Evolutionary conservation across 1,284 basidiomycete genomes (phyloP), one percentile per base, ranked within the genome.

Genomic region (Veloboletus limbatus): DNA sequence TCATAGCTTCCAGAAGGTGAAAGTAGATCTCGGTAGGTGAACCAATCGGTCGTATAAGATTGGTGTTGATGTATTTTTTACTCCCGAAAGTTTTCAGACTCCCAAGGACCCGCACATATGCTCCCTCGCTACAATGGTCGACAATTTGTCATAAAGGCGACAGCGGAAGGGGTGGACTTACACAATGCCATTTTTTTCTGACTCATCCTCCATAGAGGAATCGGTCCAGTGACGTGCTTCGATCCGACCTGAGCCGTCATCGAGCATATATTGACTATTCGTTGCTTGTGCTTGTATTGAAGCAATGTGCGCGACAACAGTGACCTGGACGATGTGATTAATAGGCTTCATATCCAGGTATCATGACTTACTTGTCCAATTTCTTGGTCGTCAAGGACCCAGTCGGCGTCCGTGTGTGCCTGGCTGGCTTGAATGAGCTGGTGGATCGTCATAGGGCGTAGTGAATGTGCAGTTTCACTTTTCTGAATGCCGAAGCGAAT

Each of bases 151-250:
- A 5, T 40, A 27, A 20, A 33, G 3, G 16, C 0, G 21, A 48
- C 7, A n/a, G 10, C 17, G 24, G 3, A 43, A 38, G 11, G n/a
- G n/a, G 13, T n/a, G 7, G 18, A 48, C 60, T 49, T 26, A 66
- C 74, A 47, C 57, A 79, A 78, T 73, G 27, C 72, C 71, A 54
- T 65, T 70, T 44, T 70, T 67, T 14, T 71, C 71, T 2, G 74
- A 73, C 25, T 75, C 71, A 20, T 84, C 81, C 25, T 77, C 74
- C 44, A 73, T 74, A 14, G 73, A 74, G 34, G 82, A 76, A 59
- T 95, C 92, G 8, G 87, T 74, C 96, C 96, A 99, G 56, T 88
- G 82, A 28, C 93, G 81, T 20, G 87, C 91, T 60, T 97, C 92
- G 25, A 97, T 83, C 49, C 76, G 75, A 3, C 91, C 96, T 1